Percentiles rank a stretch among this genome's conserved stretches.
These are phyloP conservation scores for Pythium diclinum DNA, from an alignment of 352 stramenopile genomes.

Conservation along the genomic window DNA sequence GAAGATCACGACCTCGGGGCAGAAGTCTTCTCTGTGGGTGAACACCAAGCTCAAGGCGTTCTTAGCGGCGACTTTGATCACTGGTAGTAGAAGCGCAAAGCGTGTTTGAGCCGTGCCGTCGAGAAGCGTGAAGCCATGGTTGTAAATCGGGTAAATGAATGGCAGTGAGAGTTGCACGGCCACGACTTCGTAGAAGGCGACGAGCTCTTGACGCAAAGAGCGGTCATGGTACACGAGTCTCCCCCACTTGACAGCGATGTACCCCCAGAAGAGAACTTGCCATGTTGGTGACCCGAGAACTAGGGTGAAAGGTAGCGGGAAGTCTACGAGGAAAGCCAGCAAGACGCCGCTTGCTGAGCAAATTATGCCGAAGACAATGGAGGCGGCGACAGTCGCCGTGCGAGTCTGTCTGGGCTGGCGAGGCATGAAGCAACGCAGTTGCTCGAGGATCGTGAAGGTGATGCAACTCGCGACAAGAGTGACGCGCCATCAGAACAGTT, in stretches of 20 bases:
- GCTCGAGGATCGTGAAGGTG: slow-evolving; percentile 3
- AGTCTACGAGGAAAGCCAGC: slow-evolving; percentile 10
- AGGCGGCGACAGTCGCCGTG: neutral
- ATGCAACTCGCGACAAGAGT: neutral
- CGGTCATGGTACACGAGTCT: neutral
- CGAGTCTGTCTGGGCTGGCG: neutral
- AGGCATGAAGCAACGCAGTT: slow-evolving; percentile 3
- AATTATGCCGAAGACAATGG: neutral
- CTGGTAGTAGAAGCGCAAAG: slow-evolving; percentile 28
- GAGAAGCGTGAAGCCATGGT: slow-evolving; percentile 21
- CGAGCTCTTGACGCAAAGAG: neutral
- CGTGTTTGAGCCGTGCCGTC: slow-evolving; percentile 6
- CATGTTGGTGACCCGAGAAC: slow-evolving; percentile 27
- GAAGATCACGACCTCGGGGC: slow-evolving; percentile 25
- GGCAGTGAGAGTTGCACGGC: slow-evolving; percentile 9
- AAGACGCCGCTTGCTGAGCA: slow-evolving; percentile 1
- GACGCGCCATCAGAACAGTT: slow-evolving; percentile 15
- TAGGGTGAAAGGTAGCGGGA: slow-evolving; percentile 19
- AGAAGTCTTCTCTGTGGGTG: slow-evolving; percentile 23
- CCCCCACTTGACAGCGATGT: slow-evolving; percentile 1
- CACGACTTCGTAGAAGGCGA: slow-evolving; percentile 8
- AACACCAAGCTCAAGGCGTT: slow-evolving; percentile 28
- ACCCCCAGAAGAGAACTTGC: slow-evolving; percentile 23
- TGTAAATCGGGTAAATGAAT: slow-evolving; percentile 21
- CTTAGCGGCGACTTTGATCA: slow-evolving; percentile 46